Evolutionary conservation across 73 alveolate species (phyloP).

Genomic region (Stentor roeselii): DNA sequence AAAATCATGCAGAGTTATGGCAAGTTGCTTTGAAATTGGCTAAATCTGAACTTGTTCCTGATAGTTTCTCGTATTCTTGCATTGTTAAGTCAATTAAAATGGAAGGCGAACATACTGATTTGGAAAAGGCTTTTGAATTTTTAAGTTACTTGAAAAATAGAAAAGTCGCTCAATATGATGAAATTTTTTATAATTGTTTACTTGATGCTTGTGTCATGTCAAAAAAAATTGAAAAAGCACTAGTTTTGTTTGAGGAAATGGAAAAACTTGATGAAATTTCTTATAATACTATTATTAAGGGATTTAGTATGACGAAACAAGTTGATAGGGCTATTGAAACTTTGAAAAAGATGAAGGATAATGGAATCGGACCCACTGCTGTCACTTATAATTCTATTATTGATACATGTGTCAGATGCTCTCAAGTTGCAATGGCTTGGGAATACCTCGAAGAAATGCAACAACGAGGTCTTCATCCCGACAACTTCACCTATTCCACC

Average conservation of each 20-base stretch:
- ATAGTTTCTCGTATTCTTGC: constrained; percentile 86
- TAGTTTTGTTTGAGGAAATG: constrained; percentile 63
- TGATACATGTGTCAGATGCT: constrained; percentile 78
- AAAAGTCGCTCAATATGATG: constrained; percentile 37
- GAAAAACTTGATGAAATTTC: constrained; percentile 82
- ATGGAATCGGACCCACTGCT: constrained; percentile 73
- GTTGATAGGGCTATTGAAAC: constrained; percentile 67
- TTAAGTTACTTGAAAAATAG: neutral
- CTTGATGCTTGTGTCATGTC: constrained; percentile 76
- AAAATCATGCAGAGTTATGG: constrained; percentile 72
- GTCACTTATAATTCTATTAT: constrained; percentile 89
- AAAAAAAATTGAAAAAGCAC: constrained; percentile 64
- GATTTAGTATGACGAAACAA: constrained; percentile 72
- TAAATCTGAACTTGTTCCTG: constrained; percentile 53
- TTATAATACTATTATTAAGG: constrained; percentile 87
- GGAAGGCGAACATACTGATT: constrained; percentile 15
- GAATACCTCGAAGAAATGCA: constrained; percentile 72
- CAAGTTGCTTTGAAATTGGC: constrained; percentile 65
- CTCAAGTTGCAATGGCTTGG: constrained; percentile 73
- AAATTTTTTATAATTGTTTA: constrained; percentile 55
- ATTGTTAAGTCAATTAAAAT: constrained; percentile 64
- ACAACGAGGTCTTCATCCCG: constrained; percentile 58
- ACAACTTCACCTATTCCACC: constrained; percentile 88
- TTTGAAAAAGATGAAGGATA: constrained; percentile 56
- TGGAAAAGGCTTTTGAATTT: neutral